These are phyloP conservation scores for Lepiota brunneoincarnata DNA, from an alignment of 768 basidiomycete genomes.

Conservation along the genomic window DNA sequence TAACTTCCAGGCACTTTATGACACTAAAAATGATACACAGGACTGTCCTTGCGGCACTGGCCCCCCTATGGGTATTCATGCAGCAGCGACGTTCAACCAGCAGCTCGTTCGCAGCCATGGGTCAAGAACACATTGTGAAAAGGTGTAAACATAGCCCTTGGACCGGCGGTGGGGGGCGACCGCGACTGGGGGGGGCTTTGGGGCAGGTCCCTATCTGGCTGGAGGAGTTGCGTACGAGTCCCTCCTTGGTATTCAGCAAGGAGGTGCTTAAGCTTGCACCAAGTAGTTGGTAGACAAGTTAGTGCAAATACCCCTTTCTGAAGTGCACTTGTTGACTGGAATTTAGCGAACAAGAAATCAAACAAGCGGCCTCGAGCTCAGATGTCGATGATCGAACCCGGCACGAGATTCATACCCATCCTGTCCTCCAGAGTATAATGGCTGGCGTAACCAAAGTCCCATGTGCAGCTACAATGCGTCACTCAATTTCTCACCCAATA, in stretches of 20 bases:
- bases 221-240: slow-evolving; percentile 82
- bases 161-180: slow-evolving; percentile 71
- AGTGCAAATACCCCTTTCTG: slow-evolving; percentile 18
- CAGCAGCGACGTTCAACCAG: slow-evolving; percentile 80
- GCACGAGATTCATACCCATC: slow-evolving; percentile 72
- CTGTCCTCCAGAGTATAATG: slow-evolving; percentile 68
- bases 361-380: slow-evolving; percentile 51
- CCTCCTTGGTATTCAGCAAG: slow-evolving; percentile 74
- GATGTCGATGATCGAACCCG: slow-evolving; percentile 80
- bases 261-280: slow-evolving; percentile 82
- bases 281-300: slow-evolving; percentile 83
- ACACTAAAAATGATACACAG: slow-evolving; percentile 21
- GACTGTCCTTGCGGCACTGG: slow-evolving; percentile 77
- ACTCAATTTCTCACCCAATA: background rate
- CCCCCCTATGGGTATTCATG: slow-evolving; percentile 83
- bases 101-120: slow-evolving; percentile 79
- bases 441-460: slow-evolving; percentile 68
- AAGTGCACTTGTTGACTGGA: background rate
- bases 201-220: slow-evolving; percentile 83
- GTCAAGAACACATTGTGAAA: slow-evolving; percentile 81
- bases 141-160: slow-evolving; percentile 79
- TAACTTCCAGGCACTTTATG: background rate
- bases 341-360: slow-evolving; percentile 67
- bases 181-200: slow-evolving; percentile 95
- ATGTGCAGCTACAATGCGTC: slow-evolving; percentile 77